Evolutionary conservation across 106 monocot species (phyloP), one percentile per base, ranked within the genome.

Genomic region (Xerophyta viscosa): DNA sequence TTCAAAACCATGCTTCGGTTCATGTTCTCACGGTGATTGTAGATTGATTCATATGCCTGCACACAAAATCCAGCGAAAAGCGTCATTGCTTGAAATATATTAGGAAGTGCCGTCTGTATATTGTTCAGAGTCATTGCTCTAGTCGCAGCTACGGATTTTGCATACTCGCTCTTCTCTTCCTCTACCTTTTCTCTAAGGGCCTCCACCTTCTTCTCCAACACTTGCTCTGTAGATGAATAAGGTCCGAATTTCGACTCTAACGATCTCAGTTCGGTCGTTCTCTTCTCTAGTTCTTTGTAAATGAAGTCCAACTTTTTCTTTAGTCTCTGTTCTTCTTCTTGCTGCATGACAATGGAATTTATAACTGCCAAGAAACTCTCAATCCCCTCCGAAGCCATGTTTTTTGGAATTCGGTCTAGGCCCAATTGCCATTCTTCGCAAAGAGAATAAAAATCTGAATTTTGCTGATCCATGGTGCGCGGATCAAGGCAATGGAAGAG

Each of bases 341-440:
- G 96, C 60, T 96, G 88, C 6, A 68, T 37, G 1, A 85, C 84
- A 11, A 96, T 62, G 0, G 88, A 56, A 15, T 74, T 84, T 23
- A 88, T 77, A 23, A 89, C 74, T 6, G 57, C 76, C 48, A 89
- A 56, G 81, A 96, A 82, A 67, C 87, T 84, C 51, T 89, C 85
- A 46, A 96, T 88, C 19, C 88, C 88, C 36, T 88, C 96, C 0
- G 88, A 81, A 7, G 96, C 96, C n/a, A 96, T 88, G 19, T 82
- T 81, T 59, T 96, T 81, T 0, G 77, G 83, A 57, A 91, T 42
- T 13, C 76, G 52, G 44, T 96, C 88, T 0, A 96, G 69, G 6
- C 84, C 84, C 19, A 89, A 82, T 46, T 85, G 81, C 96, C 96
- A 96, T 50, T 96, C 88, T 44, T 96, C 96, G 10, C 84, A 85